A percentile compares a stretch with the other conserved stretches of the same genome.
Evolutionary conservation across 805 yeast genomes (phyloP).

Genomic region (Metschnikowia santaceciliae): DNA sequence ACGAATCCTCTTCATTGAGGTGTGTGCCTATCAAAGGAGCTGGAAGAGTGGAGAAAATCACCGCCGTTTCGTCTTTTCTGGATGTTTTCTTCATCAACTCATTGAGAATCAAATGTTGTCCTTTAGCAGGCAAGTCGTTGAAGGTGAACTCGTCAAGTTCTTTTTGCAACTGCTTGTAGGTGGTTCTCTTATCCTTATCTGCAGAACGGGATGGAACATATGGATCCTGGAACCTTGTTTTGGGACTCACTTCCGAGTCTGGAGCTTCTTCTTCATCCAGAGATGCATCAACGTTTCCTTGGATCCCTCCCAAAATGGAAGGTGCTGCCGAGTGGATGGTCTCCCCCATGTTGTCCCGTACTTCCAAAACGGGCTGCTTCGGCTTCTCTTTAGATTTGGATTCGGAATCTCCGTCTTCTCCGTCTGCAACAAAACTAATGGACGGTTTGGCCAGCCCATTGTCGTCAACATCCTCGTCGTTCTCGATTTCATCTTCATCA

Average conservation of each 20-base stretch:
- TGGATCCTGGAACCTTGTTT: background rate
- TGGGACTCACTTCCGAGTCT: background rate
- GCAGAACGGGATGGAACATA: conserved; percentile 9
- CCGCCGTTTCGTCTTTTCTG: conserved; percentile 48
- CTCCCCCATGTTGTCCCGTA: background rate
- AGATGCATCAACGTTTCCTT: background rate
- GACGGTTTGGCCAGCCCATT: conserved; percentile 45
- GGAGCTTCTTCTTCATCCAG: conserved; percentile 1
- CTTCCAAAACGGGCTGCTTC: background rate
- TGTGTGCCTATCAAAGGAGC: conserved; percentile 85
- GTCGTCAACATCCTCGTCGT: conserved; percentile 15
- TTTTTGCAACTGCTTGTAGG: conserved; percentile 33
- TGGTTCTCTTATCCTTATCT: conserved; percentile 8
- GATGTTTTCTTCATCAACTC: conserved; percentile 75
- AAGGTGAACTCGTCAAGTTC: conserved; percentile 48
- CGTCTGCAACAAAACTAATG: conserved; percentile 54
- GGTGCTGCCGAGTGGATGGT: conserved; percentile 3
- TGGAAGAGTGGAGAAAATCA: conserved; percentile 86
- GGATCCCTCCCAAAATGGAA: conserved; percentile 1
- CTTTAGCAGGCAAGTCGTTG: conserved; percentile 85
- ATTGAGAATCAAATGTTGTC: conserved; percentile 85
- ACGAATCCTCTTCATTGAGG: conserved; percentile 59
- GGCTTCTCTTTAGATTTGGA: conserved; percentile 4
- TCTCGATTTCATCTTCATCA: conserved; percentile 54
- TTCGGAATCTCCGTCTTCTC: conserved; percentile 17